Conservation (phyloP, 2,329 filamentous ascomycete species). For the Proliferodiscus dingleyae region DNA sequence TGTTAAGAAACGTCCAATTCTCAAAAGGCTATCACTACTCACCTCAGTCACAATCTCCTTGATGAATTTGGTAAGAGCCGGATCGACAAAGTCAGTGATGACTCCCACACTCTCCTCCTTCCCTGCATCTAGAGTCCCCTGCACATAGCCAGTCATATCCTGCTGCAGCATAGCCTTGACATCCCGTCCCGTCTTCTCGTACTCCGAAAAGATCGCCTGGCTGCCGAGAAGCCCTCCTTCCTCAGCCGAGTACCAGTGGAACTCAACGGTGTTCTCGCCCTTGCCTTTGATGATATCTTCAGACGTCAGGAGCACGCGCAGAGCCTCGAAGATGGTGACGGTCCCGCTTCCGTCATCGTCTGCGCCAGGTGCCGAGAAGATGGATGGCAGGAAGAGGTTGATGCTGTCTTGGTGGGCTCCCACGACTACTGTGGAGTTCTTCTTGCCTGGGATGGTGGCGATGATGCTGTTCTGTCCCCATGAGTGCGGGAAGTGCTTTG, state of each 20-base stretch:
- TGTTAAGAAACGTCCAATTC: constrained; percentile 4
- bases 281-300: constrained; percentile 65
- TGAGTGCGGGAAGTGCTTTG: constrained; percentile 69
- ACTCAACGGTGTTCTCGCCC: constrained; percentile 82
- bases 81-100: constrained; percentile 86
- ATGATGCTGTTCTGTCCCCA: constrained; percentile 93
- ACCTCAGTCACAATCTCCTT: constrained; percentile 76
- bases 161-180: constrained; percentile 97
- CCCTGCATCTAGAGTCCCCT: constrained; percentile 77
- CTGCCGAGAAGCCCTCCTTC: constrained; percentile 83
- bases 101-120: constrained; percentile 83
- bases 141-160: constrained; percentile 91
- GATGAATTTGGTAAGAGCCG: constrained; percentile 79
- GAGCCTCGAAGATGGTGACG: constrained; percentile 88
- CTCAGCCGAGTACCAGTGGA: constrained; percentile 93
- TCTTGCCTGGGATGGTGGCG: constrained; percentile 81
- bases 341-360: constrained; percentile 93
- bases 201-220: constrained; percentile 81
- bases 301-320: constrained; percentile 74
- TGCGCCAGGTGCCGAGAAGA: constrained; percentile 84
- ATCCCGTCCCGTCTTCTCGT: constrained; percentile 66
- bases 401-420: constrained; percentile 94
- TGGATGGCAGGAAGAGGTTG: constrained; percentile 81
- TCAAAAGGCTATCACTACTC: constrained; percentile 32
- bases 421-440: constrained; percentile 78